Conservation (phyloP, 2,329 filamentous ascomycete species). For the Neonectria magnoliae region DNA sequence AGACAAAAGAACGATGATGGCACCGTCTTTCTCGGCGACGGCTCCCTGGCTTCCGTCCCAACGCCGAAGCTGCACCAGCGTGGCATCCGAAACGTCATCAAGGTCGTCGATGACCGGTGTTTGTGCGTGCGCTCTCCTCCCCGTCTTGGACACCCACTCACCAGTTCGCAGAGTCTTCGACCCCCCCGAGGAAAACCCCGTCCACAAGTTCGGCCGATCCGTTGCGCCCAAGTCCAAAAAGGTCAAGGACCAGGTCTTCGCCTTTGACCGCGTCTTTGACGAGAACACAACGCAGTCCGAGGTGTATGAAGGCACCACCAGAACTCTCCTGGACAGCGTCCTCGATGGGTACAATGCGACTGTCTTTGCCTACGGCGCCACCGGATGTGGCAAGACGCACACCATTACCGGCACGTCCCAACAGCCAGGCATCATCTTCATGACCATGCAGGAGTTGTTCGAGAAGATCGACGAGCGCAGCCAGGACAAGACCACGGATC, state of each 20-base stretch:
- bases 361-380: constrained; percentile 97
- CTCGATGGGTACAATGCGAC: constrained; percentile 98
- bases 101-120: constrained; percentile 95
- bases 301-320: constrained; percentile 94
- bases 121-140: constrained; percentile 69
- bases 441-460: constrained; percentile 99
- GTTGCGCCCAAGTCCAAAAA: constrained; percentile 87
- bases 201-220: constrained; percentile 86
- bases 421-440: constrained; percentile 96
- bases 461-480: constrained; percentile 91
- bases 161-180: constrained; percentile 81
- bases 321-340: constrained; percentile 89
- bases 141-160: not conserved
- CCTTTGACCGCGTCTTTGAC: constrained; percentile 96
- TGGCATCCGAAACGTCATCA: constrained; percentile 90
- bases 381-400: constrained; percentile 97
- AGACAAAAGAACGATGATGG: constrained; percentile 80
- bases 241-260: constrained; percentile 97
- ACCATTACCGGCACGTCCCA: constrained; percentile 94
- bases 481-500: constrained; percentile 87
- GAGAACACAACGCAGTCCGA: constrained; percentile 92
- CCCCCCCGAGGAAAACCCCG: constrained; percentile 91
- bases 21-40: constrained; percentile 94
- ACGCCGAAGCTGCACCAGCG: constrained; percentile 86
- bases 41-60: constrained; percentile 87